Percentiles rank a stretch among this genome's conserved stretches.
These are phyloP conservation scores for Sarocladiaceae sp. DNA, from an alignment of 2,329 filamentous ascomycete species.

Conservation along the genomic window DNA sequence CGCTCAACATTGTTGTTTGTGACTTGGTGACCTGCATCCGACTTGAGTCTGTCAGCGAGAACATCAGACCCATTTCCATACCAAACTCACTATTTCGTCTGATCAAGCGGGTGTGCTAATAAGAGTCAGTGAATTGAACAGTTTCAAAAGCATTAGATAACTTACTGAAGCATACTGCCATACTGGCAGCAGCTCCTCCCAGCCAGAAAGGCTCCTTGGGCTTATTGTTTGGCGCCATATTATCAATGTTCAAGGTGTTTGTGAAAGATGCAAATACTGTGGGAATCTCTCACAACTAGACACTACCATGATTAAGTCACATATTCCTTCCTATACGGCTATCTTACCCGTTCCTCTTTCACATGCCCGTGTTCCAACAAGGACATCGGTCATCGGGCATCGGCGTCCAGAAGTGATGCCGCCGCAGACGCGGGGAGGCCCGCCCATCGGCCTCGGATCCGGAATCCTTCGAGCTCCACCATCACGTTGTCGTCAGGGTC, in stretches of 20 bases:
- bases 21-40: slow-evolving; percentile 41
- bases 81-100: slow-evolving; percentile 37
- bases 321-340: neutral
- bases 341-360: neutral
- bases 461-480: neutral
- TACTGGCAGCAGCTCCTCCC: slow-evolving; percentile 38
- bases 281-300: too few relatives aligned
- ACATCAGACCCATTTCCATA: neutral
- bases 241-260: neutral
- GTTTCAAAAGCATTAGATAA: slow-evolving; percentile 5
- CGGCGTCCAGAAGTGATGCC: neutral
- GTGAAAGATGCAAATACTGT: neutral
- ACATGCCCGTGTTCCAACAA: neutral
- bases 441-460: neutral
- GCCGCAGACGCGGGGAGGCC: neutral
- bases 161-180: slow-evolving; percentile 42
- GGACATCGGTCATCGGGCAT: neutral
- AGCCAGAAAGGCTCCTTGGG: slow-evolving; percentile 40
- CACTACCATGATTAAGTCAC: too few relatives aligned
- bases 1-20: slow-evolving; percentile 33
- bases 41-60: slow-evolving; percentile 18
- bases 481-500: slow-evolving; percentile 4
- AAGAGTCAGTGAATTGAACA: slow-evolving; percentile 1
- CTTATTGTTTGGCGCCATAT: slow-evolving; percentile 14
- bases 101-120: slow-evolving; percentile 39